Evolutionary conservation across 257 asterid species (phyloP), one percentile per base, ranked within the genome.

Genomic region (Penstemon barbatus): DNA sequence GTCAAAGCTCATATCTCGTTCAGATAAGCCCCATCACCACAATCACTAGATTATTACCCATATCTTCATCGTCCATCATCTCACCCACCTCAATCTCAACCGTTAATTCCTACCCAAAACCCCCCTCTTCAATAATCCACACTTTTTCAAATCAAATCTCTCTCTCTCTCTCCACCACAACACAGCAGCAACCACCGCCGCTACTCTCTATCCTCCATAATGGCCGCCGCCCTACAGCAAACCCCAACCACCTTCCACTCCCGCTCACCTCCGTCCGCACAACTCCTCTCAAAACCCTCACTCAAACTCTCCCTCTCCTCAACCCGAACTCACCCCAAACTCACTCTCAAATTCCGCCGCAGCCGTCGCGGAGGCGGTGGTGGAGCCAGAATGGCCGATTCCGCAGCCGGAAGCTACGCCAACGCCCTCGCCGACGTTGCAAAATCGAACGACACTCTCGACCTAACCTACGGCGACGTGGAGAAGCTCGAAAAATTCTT

Each of bases 371-470:
- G 81, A 57, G 11, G 57, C 40, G 43, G 62, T 75, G 74, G 75
- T 57, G 95, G 86, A 4, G 87, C 91, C 11, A 61, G 75, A 6
- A 91, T 91, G 95, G 78, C 84, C 5, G 84, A 64, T 46, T 18
- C 78, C 51, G 92, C 89, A 0, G 87, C 97, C 3, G 83, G 84
- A 3, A 89, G 94, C 82, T 91, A 91, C 86, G 98, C 98, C 12
- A 48, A 36, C 55, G 97, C 97, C 5, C 81, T 91, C 18, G 87
- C 91, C 18, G 97, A 88, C 72, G 88, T 91, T 1, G 91, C 97
- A 2, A 78, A 68, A 15, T 72, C 92, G 70, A 89, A 84, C 72
- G 42, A 68, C 76, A 82, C 87, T 0, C 84, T 82, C 62, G 84
- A 79, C 0, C 67, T 63, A 52, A 79, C 87, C 70, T 54, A 45